Conservation (phyloP, 164 flowering plant genomes). For the Chloranthus sessilifolius region DNA sequence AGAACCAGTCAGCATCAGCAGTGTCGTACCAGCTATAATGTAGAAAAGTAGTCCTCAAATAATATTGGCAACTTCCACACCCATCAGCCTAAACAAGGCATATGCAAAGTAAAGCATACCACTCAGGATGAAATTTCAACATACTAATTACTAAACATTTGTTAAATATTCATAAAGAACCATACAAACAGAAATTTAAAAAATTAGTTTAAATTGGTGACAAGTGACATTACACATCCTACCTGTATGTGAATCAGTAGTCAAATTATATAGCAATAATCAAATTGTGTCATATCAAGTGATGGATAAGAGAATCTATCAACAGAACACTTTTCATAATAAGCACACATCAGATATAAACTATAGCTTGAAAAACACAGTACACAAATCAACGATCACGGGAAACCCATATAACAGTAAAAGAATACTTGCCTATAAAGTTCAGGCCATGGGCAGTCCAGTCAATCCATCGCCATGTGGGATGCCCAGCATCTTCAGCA, state of each 20-base stretch:
- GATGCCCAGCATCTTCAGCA: constrained; percentile 25
- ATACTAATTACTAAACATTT: no score
- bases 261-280: no score
- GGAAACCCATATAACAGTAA: constrained; percentile 20
- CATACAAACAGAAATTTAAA: no score
- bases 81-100: not conserved
- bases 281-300: no score
- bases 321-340: not conserved
- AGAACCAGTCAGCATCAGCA: not conserved
- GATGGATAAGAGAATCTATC: no score
- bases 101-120: not conserved
- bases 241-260: no score
- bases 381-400: constrained; percentile 12
- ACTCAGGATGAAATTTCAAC: not conserved
- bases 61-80: not conserved
- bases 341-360: constrained; percentile 7
- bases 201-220: no score
- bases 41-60: not conserved
- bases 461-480: constrained; percentile 21
- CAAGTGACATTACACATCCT: no score
- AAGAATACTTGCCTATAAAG: constrained; percentile 50
- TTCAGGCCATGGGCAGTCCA: constrained; percentile 13
- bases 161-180: no score
- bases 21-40: not conserved
- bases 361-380: constrained; percentile 6